These are phyloP conservation scores for Thelonectria blattea DNA, from an alignment of 2,329 filamentous ascomycete genomes.

Conservation along the genomic window DNA sequence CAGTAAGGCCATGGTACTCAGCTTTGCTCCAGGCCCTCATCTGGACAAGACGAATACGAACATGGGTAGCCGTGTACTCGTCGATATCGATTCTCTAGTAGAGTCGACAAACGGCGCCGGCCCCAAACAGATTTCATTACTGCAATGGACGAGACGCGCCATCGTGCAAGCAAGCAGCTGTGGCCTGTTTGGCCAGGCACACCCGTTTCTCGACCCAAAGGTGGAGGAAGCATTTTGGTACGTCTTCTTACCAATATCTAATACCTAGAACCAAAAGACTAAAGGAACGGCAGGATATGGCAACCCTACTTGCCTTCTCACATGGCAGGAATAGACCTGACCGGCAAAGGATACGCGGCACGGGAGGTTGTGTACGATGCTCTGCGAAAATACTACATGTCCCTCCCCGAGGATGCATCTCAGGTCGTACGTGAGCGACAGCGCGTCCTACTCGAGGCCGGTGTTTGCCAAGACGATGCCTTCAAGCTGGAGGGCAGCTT, in stretches of 20 bases:
- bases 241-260: not conserved
- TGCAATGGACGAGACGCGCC: conserved; percentile 18
- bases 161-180: conserved; percentile 32
- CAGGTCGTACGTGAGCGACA: conserved; percentile 19
- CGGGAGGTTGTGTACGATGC: conserved; percentile 28
- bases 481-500: conserved; percentile 29
- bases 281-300: conserved; percentile 21
- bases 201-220: conserved; percentile 27
- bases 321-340: conserved; percentile 20
- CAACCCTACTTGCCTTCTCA: conserved; percentile 25
- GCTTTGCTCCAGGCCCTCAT: conserved; percentile 17
- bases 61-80: conserved; percentile 23
- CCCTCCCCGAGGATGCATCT: conserved; percentile 22
- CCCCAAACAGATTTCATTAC: not conserved
- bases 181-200: conserved; percentile 24
- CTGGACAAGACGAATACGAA: conserved; percentile 28
- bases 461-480: conserved; percentile 22
- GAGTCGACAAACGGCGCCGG: not conserved
- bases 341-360: conserved; percentile 23
- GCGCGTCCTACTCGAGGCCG: conserved; percentile 16
- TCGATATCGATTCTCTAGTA: conserved; percentile 11
- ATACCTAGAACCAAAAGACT: not conserved
- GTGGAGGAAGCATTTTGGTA: conserved; percentile 28
- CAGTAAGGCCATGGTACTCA: conserved; percentile 18
- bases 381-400: conserved; percentile 24